phyloP scores from a whole-genome alignment of 805 yeast species.

The Candida arabinofermentans region DNA sequence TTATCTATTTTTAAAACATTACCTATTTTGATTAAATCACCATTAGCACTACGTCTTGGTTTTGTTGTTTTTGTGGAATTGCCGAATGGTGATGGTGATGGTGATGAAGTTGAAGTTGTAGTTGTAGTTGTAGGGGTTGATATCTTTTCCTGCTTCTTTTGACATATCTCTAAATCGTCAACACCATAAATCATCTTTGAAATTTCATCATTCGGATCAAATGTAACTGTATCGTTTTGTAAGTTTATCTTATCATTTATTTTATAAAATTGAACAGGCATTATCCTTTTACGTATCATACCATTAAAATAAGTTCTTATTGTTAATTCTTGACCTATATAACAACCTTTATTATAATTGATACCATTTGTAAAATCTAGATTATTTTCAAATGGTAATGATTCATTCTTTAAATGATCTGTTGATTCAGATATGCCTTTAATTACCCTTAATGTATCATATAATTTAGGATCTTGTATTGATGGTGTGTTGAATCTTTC shows the following conservation, averaged over 20 bases:
- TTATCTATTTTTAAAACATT: conserved; percentile 52
- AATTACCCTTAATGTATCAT: conserved; percentile 41
- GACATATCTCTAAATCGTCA: conserved; percentile 19
- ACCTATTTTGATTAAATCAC: conserved; percentile 52
- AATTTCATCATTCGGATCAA: conserved; percentile 5
- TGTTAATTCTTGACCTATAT: conserved; percentile 93
- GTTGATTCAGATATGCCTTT: conserved; percentile 54
- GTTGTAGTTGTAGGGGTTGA: not conserved
- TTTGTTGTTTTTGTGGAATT: conserved; percentile 18
- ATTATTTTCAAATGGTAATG: conserved; percentile 81
- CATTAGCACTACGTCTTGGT: conserved; percentile 18
- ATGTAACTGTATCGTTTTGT: conserved; percentile 1
- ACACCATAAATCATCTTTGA: conserved; percentile 2
- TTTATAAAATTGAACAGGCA: conserved; percentile 53
- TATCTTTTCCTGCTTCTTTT: not conserved
- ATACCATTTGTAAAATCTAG: conserved; percentile 79
- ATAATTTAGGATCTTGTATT: conserved; percentile 19
- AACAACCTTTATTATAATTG: conserved; percentile 90
- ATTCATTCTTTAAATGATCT: conserved; percentile 40
- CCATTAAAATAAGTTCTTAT: conserved; percentile 85
- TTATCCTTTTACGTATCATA: conserved; percentile 72
- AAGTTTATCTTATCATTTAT: conserved; percentile 7
- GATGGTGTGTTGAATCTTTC: conserved; percentile 5
- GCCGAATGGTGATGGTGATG: conserved; percentile 39
- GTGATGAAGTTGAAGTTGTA: not conserved